Evolutionary conservation across 192 early-diverging fungal species (phyloP).

Genomic region (Coemansia sp.): DNA sequence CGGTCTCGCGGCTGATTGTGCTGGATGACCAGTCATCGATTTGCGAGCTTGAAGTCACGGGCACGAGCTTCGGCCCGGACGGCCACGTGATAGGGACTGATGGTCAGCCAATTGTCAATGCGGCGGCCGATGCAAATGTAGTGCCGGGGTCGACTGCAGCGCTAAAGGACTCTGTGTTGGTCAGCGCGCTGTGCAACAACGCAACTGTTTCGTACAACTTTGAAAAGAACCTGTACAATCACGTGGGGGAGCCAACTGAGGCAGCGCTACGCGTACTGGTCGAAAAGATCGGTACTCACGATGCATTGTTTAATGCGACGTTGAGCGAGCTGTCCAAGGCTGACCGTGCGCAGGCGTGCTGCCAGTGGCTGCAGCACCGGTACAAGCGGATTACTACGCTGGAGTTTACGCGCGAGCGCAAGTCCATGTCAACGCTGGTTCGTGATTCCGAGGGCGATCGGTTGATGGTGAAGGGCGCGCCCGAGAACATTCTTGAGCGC

Average conservation of each 20-base stretch:
- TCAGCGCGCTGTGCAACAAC: slow-evolving; percentile 92
- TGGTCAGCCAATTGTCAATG: slow-evolving; percentile 51
- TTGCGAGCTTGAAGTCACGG: slow-evolving; percentile 76
- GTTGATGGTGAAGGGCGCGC: slow-evolving; percentile 94
- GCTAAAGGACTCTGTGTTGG: slow-evolving; percentile 35
- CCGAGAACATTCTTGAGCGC: slow-evolving; percentile 87
- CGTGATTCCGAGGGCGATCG: slow-evolving; percentile 12
- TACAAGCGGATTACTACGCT: slow-evolving; percentile 67
- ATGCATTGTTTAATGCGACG: slow-evolving; percentile 63
- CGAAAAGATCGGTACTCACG: slow-evolving; percentile 87
- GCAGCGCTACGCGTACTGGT: slow-evolving; percentile 92
- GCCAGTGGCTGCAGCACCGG: slow-evolving; percentile 67
- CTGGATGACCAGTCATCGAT: slow-evolving; percentile 53
- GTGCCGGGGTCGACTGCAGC: slow-evolving; percentile 72
- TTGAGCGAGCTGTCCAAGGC: slow-evolving; percentile 53
- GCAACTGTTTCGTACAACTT: slow-evolving; percentile 80
- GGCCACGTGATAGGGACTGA: slow-evolving; percentile 62
- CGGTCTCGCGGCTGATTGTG: slow-evolving; percentile 67
- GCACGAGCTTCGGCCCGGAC: slow-evolving; percentile 83
- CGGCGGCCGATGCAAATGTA: slow-evolving; percentile 58
- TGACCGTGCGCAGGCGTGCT: slow-evolving; percentile 67
- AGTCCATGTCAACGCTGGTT: slow-evolving; percentile 95
- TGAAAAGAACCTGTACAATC: slow-evolving; percentile 62
- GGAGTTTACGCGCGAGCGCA: slow-evolving; percentile 96
- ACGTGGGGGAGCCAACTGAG: slow-evolving; percentile 97